Base-by-base conservation (phyloP, 805 yeast species). In the Scheffersomyces spartinae region DNA sequence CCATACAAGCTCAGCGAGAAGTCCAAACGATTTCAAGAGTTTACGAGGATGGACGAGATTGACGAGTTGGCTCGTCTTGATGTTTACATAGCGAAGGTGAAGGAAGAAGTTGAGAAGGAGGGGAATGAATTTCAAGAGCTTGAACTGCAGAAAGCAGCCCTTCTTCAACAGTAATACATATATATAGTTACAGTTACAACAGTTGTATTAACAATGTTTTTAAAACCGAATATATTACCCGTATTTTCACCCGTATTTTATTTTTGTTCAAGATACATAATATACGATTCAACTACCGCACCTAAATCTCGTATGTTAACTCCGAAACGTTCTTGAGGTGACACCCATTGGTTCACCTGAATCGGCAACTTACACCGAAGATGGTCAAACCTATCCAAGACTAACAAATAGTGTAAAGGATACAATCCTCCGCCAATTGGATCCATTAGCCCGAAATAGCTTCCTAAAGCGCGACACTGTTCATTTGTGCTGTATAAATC, bases 11-110 rank as follows among this genome's bases (percentile, higher is more conserved):
- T 54, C 17, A 26, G 47, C 3, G 49, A 43, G 26, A 53, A 53
- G 4, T 49, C 47, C 5, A 56, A 52, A 28, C 41, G 52, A 26
- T 64, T 58, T 31, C 65, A 57, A 34, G 63, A 59, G 31, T 61
- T 42, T 29, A 45, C 53, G 13, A 36, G 64, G 23, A 48, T 54
- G 3, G 61, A 57, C 29, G 67, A 61, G 29, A 32, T 38, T 1
- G 65, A 60, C 22, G 67, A 61, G 26, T 38, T 59, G 23, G 57
- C 60, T 2, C 42, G 66, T 15, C 38, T 60, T 30, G 65, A 59
- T 15, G 47, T 56, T 6, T 55, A 55, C 33, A 51, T 51, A 3
- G 43, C 44, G 16, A 58, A 53, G 29, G 54, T 61, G 6, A 48
- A 45, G 27, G 56, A 53, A 24, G 65, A 59, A 29, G 51, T 59